Evolutionary conservation across 78 protist genomes (phyloP).

Genomic region (Dictyostelium intermedium): DNA sequence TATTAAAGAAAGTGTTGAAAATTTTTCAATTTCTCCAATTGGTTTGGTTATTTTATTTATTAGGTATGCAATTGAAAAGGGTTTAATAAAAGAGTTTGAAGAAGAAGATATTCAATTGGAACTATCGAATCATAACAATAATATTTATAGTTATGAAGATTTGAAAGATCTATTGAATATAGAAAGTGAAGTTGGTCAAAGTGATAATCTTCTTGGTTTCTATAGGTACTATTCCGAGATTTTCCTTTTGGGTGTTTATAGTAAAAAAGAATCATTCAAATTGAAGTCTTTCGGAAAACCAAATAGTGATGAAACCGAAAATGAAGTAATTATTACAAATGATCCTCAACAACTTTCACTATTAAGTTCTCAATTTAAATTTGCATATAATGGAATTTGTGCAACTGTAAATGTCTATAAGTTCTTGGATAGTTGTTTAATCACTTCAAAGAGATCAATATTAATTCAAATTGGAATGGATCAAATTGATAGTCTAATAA

Average conservation of each 20-base stretch:
- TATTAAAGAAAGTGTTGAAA: neutral
- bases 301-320: neutral
- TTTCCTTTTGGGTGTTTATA: neutral
- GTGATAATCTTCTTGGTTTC: neutral
- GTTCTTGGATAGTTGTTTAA: neutral
- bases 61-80: neutral
- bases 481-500: neutral
- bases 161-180: neutral
- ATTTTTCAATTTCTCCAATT: neutral
- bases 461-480: neutral
- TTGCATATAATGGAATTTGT: constrained; percentile 14
- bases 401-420: neutral
- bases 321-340: neutral
- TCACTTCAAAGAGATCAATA: neutral
- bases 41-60: neutral
- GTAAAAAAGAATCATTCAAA: neutral
- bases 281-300: neutral
- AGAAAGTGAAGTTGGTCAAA: neutral
- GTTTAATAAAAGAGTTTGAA: neutral
- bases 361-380: neutral
- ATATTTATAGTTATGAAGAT: neutral
- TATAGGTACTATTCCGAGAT: neutral
- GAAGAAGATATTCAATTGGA: neutral
- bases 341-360: neutral
- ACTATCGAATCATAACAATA: neutral